Evolutionary conservation across 1,284 basidiomycete genomes (phyloP), one percentile per base, ranked within the genome.

Genomic region (Ustilago lituana): DNA sequence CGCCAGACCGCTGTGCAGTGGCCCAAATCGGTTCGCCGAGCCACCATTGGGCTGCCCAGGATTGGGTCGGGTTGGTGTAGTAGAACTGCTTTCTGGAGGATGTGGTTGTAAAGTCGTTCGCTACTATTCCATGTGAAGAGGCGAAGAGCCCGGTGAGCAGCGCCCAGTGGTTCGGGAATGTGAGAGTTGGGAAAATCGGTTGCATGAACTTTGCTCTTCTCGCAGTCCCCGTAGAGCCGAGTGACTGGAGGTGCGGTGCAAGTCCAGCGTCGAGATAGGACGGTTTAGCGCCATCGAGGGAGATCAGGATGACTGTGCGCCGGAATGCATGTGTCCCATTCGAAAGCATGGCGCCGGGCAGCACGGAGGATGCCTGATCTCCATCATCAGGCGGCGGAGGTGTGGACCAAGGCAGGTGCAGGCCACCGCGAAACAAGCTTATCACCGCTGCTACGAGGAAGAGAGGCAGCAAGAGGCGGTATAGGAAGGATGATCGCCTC

Each of bases 181-280:
- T 95, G 65, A 94, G 83, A 0, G 91, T 91, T 2, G 94, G 94
- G 74, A 94, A 95, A 15, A 93, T 83, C 19, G 93, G 91, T 56
- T 87, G 86, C 88, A 96, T 89, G 38, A 40, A 63, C 4, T 23
- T 11, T 20, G 69, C 69, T 1, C 46, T 19, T n/a, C 41, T 43
- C 6, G 37, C 40, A 1, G 37, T 37, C 5, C 35, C 15, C 20
- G 55, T 24, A 9, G 31, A 36, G 19, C 39, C 49, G 11, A 55
- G 53, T 9, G 49, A 14, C 11, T 35, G 83, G 15, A 94, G 83
- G 79, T 92, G 88, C 0, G 92, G 91, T 1, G 92, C 93, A 26
- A 93, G 82, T 0, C 89, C 89, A 49, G 91, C 85, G 77, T 92
- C 89, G 35, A 94, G 86, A 77, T 94, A 94, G 76, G 91, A 89